A percentile compares a stretch with the other conserved stretches of the same genome.
phyloP scores from a whole-genome alignment of 768 basidiomycete species.

The Xerocomus brunneocitrinus region DNA sequence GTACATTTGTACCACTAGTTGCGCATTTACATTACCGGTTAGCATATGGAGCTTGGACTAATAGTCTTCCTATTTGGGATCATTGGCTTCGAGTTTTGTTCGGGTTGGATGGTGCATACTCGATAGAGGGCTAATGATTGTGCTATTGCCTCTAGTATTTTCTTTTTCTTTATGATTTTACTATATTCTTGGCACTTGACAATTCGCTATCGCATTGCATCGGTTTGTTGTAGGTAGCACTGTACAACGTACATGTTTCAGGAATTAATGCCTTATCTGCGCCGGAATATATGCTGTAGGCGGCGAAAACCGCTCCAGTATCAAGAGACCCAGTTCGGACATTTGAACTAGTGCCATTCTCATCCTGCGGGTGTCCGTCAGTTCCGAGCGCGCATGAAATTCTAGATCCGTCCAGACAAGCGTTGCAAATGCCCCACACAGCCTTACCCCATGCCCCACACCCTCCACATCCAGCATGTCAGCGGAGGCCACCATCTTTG shows the following conservation, averaged over 20 bases:
- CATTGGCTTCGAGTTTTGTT: slow-evolving; percentile 28
- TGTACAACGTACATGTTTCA: slow-evolving; percentile 23
- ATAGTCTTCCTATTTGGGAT: slow-evolving; percentile 24
- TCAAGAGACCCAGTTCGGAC: neutral
- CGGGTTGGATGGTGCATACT: slow-evolving; percentile 27
- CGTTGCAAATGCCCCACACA: slow-evolving; percentile 10
- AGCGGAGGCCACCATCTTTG: slow-evolving; percentile 23
- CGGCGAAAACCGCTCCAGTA: neutral
- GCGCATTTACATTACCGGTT: slow-evolving; percentile 34
- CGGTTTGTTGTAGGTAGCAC: slow-evolving; percentile 26
- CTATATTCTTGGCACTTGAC: slow-evolving; percentile 28
- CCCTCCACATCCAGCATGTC: slow-evolving; percentile 17
- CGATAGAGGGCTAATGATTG: slow-evolving; percentile 30
- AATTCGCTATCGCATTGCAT: slow-evolving; percentile 27
- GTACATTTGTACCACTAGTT: slow-evolving; percentile 33
- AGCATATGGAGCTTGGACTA: slow-evolving; percentile 33
- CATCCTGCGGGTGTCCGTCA: slow-evolving; percentile 11
- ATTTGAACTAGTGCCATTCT: neutral
- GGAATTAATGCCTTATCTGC: slow-evolving; percentile 1
- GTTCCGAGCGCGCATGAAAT: slow-evolving; percentile 7
- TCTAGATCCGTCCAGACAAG: slow-evolving; percentile 20
- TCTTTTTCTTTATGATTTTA: slow-evolving; percentile 21
- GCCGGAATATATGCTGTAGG: neutral
- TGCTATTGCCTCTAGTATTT: slow-evolving; percentile 18
- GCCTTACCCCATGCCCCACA: slow-evolving; percentile 28